Conservation (phyloP, 179 eudicot species). For the Beta macrorhiza region DNA sequence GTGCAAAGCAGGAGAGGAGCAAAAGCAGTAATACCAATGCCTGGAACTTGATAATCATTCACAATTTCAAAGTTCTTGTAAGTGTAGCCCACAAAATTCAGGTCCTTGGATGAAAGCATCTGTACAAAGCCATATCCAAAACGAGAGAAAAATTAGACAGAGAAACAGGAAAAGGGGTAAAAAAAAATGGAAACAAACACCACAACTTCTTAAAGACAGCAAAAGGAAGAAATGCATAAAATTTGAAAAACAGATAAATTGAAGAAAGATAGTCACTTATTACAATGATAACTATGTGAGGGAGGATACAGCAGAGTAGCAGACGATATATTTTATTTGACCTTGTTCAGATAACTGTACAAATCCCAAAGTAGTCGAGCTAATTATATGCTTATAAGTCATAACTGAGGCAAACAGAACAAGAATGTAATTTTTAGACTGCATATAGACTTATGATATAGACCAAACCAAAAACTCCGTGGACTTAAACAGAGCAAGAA, state of each 20-base stretch:
- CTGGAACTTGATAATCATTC: conserved; percentile 95
- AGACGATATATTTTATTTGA: not conserved
- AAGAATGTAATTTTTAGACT: not conserved
- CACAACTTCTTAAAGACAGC: not conserved
- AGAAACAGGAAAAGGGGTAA: not conserved
- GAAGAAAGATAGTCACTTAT: not conserved
- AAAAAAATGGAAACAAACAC: not conserved
- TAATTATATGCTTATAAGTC: not conserved
- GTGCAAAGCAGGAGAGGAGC: conserved; percentile 13
- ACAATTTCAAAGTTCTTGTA: conserved; percentile 95
- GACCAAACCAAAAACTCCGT: too few relatives aligned
- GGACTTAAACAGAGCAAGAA: not conserved
- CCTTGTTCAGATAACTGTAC: not conserved
- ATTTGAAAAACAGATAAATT: not conserved
- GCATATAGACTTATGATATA: not conserved
- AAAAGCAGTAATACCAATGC: conserved; percentile 61
- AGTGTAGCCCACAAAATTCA: conserved; percentile 93
- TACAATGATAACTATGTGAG: not conserved
- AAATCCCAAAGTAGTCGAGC: not conserved
- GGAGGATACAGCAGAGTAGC: not conserved
- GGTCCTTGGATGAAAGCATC: conserved; percentile 94
- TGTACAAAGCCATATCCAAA: conserved; percentile 32
- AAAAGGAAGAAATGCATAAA: not conserved
- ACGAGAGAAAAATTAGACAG: conserved; percentile 3
- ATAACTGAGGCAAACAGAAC: not conserved